Conservation (phyloP, 148 eudicot species). For the Euryodendron excelsum region DNA sequence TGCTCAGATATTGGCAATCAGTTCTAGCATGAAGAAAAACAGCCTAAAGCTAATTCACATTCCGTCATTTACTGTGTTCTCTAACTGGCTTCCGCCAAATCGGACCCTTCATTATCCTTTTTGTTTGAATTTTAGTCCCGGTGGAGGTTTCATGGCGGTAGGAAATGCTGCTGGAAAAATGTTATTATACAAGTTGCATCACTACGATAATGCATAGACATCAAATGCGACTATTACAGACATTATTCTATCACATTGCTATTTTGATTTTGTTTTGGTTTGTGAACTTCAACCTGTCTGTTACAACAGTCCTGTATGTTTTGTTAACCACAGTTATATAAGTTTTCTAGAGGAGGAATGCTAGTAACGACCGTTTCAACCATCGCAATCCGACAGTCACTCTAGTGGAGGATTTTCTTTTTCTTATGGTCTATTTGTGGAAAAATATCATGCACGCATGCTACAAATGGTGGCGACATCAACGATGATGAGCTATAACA, state of each 20-base stretch:
- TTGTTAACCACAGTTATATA: too few relatives aligned
- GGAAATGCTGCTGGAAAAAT: constrained; percentile 85
- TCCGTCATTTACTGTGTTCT: constrained; percentile 78
- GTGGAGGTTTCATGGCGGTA: constrained; percentile 84
- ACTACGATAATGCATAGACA: constrained; percentile 59
- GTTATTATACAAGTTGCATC: constrained; percentile 69
- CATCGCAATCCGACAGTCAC: too few relatives aligned
- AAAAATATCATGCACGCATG: too few relatives aligned
- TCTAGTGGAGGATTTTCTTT: too few relatives aligned
- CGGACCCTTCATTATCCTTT: constrained; percentile 35
- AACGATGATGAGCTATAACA: too few relatives aligned
- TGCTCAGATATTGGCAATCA: constrained; percentile 72
- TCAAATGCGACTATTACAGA: neutral
- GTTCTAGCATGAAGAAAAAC: constrained; percentile 67
- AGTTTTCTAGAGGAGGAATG: too few relatives aligned
- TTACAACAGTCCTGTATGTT: too few relatives aligned
- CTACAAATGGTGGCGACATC: too few relatives aligned
- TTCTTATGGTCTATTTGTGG: too few relatives aligned
- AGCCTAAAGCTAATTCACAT: constrained; percentile 71
- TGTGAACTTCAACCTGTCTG: too few relatives aligned
- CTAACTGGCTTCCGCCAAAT: constrained; percentile 76
- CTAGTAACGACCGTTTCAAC: too few relatives aligned
- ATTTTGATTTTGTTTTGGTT: too few relatives aligned
- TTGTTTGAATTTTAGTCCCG: constrained; percentile 84
- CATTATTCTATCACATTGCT: neutral